Percentiles rank a stretch among this genome's conserved stretches.
These are phyloP conservation scores for Fraxinus cuspidata DNA, from an alignment of 257 asterid species.

Conservation along the genomic window DNA sequence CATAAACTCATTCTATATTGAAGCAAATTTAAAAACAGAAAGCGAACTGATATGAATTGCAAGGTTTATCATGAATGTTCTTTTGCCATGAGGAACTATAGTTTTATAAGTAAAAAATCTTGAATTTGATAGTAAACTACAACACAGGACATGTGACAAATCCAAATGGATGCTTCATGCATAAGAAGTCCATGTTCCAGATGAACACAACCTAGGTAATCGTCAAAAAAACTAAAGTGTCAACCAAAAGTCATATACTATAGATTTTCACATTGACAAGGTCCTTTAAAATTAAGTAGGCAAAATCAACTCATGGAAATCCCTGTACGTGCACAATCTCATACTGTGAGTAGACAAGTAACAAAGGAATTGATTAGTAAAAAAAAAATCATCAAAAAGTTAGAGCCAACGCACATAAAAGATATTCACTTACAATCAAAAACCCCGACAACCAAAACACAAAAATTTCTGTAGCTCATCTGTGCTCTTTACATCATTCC, in stretches of 20 bases:
- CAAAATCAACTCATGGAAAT: slow-evolving; percentile 23
- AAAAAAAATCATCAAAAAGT: too few species aligned
- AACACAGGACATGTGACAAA: not conserved
- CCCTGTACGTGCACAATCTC: not conserved
- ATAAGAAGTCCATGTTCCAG: not conserved
- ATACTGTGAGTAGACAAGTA: not conserved
- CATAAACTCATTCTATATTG: not conserved
- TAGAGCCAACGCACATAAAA: not conserved
- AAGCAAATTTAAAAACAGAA: too few species aligned
- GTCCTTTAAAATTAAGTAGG: not conserved
- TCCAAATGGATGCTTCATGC: not conserved
- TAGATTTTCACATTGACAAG: not conserved
- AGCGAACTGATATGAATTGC: not conserved
- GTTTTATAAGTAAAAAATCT: not conserved
- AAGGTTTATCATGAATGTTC: not conserved
- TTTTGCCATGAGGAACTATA: not conserved
- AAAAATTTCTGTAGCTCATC: not conserved
- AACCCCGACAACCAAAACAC: not conserved
- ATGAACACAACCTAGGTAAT: not conserved
- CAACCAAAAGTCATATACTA: not conserved
- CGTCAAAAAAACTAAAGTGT: not conserved
- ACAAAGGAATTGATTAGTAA: not conserved
- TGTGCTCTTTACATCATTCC: not conserved
- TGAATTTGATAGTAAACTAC: not conserved
- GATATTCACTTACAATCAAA: not conserved